These are phyloP conservation scores for Comarum palustre DNA, from an alignment of 306 rosid genomes.

Conservation along the genomic window DNA sequence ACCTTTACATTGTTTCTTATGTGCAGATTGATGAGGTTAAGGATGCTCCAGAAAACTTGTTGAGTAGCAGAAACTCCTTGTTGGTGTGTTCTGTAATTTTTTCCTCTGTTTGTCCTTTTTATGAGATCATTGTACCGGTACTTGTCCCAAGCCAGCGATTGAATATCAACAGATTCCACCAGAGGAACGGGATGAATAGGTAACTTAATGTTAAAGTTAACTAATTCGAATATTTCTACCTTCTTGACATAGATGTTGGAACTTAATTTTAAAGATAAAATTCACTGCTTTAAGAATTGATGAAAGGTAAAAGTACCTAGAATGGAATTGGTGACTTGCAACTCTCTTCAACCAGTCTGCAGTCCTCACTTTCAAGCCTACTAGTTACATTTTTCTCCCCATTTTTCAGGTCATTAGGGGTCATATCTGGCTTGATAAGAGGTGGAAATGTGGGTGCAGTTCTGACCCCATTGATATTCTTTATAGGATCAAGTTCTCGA, in stretches of 20 bases:
- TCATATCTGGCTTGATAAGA: slow-evolving; percentile 85
- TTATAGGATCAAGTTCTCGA: slow-evolving; percentile 67
- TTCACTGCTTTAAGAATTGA: too few species aligned
- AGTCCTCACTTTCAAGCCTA: too few species aligned
- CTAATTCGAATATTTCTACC: too few species aligned
- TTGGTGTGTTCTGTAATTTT: background rate
- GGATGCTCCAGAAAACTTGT: background rate
- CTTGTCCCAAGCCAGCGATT: background rate
- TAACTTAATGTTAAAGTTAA: background rate
- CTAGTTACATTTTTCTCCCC: background rate
- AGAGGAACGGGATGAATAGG: background rate
- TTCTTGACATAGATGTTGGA: too few species aligned
- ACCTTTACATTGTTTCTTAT: background rate
- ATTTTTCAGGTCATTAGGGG: slow-evolving; percentile 66
- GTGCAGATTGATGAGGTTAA: slow-evolving; percentile 4
- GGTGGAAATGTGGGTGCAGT: slow-evolving; percentile 87
- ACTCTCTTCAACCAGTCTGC: too few species aligned
- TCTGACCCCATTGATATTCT: slow-evolving; percentile 66
- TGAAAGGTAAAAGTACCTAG: too few species aligned
- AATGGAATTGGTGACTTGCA: too few species aligned
- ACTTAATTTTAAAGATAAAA: too few species aligned
- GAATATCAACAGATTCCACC: background rate
- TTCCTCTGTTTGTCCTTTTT: background rate
- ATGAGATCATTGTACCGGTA: background rate
- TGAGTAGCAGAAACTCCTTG: background rate